Evolutionary conservation across 2,329 filamentous ascomycete genomes (phyloP), one percentile per base, ranked within the genome.

Genomic region (Helminthosporium solani): DNA sequence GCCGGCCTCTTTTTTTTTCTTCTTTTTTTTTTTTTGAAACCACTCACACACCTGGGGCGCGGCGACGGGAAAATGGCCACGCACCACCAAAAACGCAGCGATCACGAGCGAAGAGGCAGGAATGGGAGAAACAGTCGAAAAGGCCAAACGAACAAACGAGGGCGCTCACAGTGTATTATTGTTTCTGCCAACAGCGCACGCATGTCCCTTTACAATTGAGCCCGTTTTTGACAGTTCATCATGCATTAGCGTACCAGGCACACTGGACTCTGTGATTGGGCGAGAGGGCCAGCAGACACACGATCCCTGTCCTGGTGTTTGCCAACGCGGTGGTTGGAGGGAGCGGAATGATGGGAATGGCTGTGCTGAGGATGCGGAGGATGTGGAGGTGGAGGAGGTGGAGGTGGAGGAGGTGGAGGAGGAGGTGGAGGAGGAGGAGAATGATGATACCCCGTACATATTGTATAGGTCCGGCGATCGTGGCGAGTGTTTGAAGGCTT

Each of bases 191-290:
- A 15, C 33, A 11, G 38, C 39, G 53, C 52, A 56, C 56, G 53
- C 56, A 56, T 53, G 53, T 57, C 50, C 52, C 21, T 47, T 43
- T 54, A 55, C 61, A 62, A 58, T 65, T 63, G 63, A 60, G 25
- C 35, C 35, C 45, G 40, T 47, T n/a, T n/a, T n/a, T 47, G 41
- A 66, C 65, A 68, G 64, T 63, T 65, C 66, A 68, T 65, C 61
- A 50, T 64, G 63, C 66, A 67, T 68, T 68, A 68, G 66, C 63
- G 63, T 25, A 15, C 35, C n/a, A 15, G 20, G 12, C 35, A 15
- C 11, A 7, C 16, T 7, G 3, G 20, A 21, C 35, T 2, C 20
- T 21, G 8, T 38, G 35, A 38, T 38, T 38, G 35, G 35, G 19
- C 15, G 7, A 21, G 3, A 9, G 20, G 11, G 34, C 34, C 34